Conservation (phyloP, 2,329 filamentous ascomycete species). For the Aureobasidium vineae region DNA sequence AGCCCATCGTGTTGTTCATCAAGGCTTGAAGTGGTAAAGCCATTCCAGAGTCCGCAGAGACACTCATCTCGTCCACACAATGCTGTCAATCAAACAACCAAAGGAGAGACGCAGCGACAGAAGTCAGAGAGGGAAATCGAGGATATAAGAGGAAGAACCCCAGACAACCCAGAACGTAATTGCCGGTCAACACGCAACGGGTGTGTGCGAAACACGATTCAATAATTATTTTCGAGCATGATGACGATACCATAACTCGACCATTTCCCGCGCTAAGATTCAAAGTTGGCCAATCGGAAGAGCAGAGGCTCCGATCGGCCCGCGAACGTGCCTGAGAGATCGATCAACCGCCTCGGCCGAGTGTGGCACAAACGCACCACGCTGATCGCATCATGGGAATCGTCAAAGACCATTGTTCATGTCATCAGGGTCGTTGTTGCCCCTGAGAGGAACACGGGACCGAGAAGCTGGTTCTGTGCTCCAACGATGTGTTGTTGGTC, state of each 20-base stretch:
- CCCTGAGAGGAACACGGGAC: not conserved
- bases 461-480: too few relatives aligned
- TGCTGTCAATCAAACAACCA: not conserved
- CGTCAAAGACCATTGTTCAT: not conserved
- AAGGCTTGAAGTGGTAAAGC: constrained; percentile 15
- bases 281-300: constrained; percentile 14
- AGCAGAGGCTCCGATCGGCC: not conserved
- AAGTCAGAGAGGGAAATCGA: not conserved
- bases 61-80: not conserved
- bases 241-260: constrained; percentile 18
- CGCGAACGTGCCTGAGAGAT: constrained; percentile 7
- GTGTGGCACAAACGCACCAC: not conserved
- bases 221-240: constrained; percentile 2
- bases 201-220: not conserved
- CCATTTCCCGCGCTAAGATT: not conserved
- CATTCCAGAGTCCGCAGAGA: not conserved
- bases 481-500: not conserved
- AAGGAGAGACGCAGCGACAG: not conserved
- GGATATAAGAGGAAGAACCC: not conserved
- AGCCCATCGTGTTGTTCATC: constrained; percentile 3
- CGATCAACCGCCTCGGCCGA: not conserved
- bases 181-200: constrained; percentile 16
- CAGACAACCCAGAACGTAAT: not conserved
- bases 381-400: constrained; percentile 6
- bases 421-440: not conserved